phyloP scores from a whole-genome alignment of 768 basidiomycete species.

The Austroboletus festivus region DNA sequence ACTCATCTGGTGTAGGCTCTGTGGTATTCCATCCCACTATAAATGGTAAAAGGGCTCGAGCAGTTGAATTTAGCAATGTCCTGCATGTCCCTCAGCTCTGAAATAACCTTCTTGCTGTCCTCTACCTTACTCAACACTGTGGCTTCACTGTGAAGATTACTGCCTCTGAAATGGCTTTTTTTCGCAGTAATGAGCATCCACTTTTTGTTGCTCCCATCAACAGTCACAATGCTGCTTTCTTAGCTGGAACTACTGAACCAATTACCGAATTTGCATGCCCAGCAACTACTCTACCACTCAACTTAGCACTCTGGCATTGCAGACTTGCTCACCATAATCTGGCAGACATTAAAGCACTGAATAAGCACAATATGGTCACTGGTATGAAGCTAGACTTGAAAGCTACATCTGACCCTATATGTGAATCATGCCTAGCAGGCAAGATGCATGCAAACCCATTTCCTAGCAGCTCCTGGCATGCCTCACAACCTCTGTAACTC shows the following conservation, averaged over 20 bases:
- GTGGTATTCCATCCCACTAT: constrained; percentile 6
- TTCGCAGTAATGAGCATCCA: background rate
- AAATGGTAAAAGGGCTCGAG: background rate
- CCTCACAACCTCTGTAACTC: background rate
- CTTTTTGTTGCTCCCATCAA: constrained; percentile 12
- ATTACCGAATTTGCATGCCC: constrained; percentile 1
- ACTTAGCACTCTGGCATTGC: constrained; percentile 22
- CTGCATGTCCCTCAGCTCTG: constrained; percentile 16
- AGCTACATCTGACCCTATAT: background rate
- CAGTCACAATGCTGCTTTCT: constrained; percentile 14
- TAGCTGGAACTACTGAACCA: constrained; percentile 16
- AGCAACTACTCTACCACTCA: constrained; percentile 4
- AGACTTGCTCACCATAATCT: background rate
- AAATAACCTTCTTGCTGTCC: constrained; percentile 19
- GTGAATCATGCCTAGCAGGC: constrained; percentile 10
- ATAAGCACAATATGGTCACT: background rate
- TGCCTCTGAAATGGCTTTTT: background rate
- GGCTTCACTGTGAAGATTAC: constrained; percentile 8
- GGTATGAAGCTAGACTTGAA: background rate
- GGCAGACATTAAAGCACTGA: background rate
- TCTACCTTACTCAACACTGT: constrained; percentile 8
- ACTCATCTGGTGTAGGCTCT: constrained; percentile 1
- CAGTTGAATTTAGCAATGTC: constrained; percentile 14
- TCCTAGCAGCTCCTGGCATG: background rate
- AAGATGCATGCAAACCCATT: constrained; percentile 23